These are phyloP conservation scores for Yarrowia phangngaensis DNA, from an alignment of 805 yeast genomes.

Conservation along the genomic window DNA sequence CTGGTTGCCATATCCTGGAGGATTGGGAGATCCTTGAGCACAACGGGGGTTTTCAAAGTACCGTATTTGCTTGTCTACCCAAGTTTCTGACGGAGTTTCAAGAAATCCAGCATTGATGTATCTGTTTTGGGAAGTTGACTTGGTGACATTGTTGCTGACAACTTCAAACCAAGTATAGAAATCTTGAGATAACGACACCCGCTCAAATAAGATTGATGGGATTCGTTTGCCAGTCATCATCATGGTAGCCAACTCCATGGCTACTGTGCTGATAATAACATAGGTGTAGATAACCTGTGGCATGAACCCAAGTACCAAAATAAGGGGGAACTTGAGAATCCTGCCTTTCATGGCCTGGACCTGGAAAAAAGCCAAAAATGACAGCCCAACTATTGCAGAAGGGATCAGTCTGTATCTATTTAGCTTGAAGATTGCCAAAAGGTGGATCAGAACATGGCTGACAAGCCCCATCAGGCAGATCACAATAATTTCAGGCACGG, in stretches of 20 bases:
- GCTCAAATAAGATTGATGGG: conserved; percentile 19
- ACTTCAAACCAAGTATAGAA: conserved; percentile 19
- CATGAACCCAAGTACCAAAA: conserved; percentile 54
- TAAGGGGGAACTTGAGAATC: conserved; percentile 50
- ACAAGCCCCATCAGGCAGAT: conserved; percentile 54
- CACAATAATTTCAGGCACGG: conserved; percentile 51
- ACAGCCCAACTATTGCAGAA: conserved; percentile 55
- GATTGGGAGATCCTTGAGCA: background rate
- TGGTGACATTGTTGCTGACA: conserved; percentile 8
- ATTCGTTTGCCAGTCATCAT: conserved; percentile 19
- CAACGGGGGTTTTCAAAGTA: conserved; percentile 3
- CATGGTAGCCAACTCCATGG: conserved; percentile 13
- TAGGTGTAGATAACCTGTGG: conserved; percentile 60
- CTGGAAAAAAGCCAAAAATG: conserved; percentile 49
- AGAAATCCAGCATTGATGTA: conserved; percentile 15
- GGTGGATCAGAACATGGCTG: conserved; percentile 60
- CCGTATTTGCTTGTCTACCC: conserved; percentile 9
- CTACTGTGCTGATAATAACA: conserved; percentile 41
- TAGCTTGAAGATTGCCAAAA: conserved; percentile 53
- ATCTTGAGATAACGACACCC: conserved; percentile 2
- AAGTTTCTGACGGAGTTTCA: conserved; percentile 16
- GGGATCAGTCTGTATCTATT: conserved; percentile 59
- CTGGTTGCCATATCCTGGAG: conserved; percentile 16
- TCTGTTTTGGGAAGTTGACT: conserved; percentile 16
- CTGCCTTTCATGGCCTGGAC: conserved; percentile 44